Base-by-base conservation (phyloP, 2,329 filamentous ascomycete species). In the Nothophaeocryptopus gaeumannii region DNA sequence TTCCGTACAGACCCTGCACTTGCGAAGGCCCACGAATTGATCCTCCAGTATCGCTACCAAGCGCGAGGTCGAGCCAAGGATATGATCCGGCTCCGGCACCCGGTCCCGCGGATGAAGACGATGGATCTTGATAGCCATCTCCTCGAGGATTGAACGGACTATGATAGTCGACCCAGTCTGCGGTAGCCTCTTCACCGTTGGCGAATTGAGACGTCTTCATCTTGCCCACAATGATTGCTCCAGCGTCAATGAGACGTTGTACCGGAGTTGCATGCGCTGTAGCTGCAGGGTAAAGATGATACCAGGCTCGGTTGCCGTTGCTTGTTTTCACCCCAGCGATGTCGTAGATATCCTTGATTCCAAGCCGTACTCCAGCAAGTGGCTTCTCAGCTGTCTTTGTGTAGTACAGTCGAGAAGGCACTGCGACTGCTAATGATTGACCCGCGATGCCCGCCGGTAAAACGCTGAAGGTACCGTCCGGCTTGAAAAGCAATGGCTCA, bases 271-370 rank as follows among this genome's bases (percentile, higher is more conserved):
- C 77, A 1, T 78, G 83, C 2, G 58, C 61, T 2, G 67, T 72
- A 0, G 72, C 68, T 2, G 72, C 60, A 1, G 72, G 68, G 46
- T 82, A 78, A 2, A 85, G 65, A 31, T 76, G 68, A 15, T 75
- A 76, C 72, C 78, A 86, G 1, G 81, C 77, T 30, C 78, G 70
- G 47, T 81, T 84, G 0, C 82, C 83, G 30, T 78, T 72, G 1
- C 74, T 74, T 0, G 79, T 83, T 10, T 73, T 73, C 0, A 83
- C 64, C 1, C 83, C 83, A 15, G 75, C 73, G 34, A 85, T 65
- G 54, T 82, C 73, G 58, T 75, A 82, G 39, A 84, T 80, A 56
- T 86, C 83, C 63, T 86, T 86, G 47, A 85, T 73, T 0, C 76
- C 82, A 0, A 85, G 63, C 13, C 83, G 74, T 3, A 83, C 75